These are phyloP conservation scores for Lachancea meyersii DNA, from an alignment of 805 yeast genomes.

Conservation along the genomic window DNA sequence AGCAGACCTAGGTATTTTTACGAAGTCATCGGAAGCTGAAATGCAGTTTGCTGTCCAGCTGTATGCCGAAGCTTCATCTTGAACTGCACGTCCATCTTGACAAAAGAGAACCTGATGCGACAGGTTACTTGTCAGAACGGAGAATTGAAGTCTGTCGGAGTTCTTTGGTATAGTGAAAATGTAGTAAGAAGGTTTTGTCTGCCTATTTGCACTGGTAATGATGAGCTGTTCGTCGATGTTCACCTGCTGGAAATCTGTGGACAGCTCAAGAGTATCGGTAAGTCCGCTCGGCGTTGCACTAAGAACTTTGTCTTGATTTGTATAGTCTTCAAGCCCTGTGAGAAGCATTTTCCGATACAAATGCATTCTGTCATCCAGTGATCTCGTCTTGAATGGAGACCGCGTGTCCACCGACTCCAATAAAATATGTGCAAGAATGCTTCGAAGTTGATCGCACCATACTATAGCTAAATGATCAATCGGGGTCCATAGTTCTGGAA, in stretches of 20 bases:
- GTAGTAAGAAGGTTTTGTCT: background rate
- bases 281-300: background rate
- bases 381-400: conserved; percentile 44
- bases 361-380: conserved; percentile 52
- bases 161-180: conserved; percentile 1
- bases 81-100: background rate
- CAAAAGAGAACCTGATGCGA: conserved; percentile 1
- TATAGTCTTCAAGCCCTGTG: conserved; percentile 51
- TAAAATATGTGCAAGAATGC: conserved; percentile 51
- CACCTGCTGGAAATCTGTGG: background rate
- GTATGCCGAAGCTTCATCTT: background rate
- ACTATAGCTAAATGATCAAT: conserved; percentile 92
- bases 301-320: conserved; percentile 26
- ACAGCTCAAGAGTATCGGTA: background rate
- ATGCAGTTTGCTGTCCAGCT: conserved; percentile 34
- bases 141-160: conserved; percentile 9
- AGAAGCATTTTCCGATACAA: conserved; percentile 41
- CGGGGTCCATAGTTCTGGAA: conserved; percentile 89
- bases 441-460: conserved; percentile 88
- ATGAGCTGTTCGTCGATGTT: background rate
- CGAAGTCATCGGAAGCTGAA: conserved; percentile 36
- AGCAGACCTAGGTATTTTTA: conserved; percentile 48
- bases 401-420: conserved; percentile 51
- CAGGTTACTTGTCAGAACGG: conserved; percentile 12
- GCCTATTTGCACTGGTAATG: background rate